These are phyloP conservation scores for Trichoderma breve DNA, from an alignment of 2,329 filamentous ascomycete species.

Conservation along the genomic window DNA sequence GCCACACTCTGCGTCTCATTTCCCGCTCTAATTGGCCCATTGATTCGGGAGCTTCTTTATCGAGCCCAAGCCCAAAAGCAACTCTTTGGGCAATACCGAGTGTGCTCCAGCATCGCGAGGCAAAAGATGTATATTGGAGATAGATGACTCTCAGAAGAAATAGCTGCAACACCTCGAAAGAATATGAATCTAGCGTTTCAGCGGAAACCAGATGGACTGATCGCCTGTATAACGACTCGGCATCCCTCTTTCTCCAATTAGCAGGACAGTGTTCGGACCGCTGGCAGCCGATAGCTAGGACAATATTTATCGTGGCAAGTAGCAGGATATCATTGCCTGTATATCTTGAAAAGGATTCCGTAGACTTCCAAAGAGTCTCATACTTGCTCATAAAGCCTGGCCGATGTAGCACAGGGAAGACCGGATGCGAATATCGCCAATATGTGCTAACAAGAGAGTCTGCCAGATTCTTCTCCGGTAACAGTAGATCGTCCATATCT, in stretches of 20 bases:
- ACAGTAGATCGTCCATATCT: background rate
- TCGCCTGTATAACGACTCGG: constrained; percentile 7
- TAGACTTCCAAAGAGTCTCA: constrained; percentile 1
- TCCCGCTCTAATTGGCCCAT: constrained; percentile 4
- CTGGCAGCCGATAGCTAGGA: constrained; percentile 1
- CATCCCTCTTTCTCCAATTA: constrained; percentile 2
- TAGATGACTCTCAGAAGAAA: constrained; percentile 1
- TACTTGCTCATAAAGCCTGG: constrained; percentile 2
- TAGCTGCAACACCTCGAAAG: background rate
- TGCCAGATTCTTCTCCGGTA: constrained; percentile 4
- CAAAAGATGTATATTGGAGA: constrained; percentile 10
- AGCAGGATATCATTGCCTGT: background rate
- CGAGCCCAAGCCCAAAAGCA: constrained; percentile 3
- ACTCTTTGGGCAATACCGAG: constrained; percentile 10
- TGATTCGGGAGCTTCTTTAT: background rate
- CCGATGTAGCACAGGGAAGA: background rate
- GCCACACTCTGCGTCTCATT: constrained; percentile 14
- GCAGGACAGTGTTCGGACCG: constrained; percentile 8
- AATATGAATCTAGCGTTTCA: constrained; percentile 7
- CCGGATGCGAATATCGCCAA: background rate
- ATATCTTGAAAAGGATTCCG: background rate
- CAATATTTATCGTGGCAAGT: constrained; percentile 2
- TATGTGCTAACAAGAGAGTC: constrained; percentile 3
- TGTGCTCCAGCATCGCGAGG: constrained; percentile 13
- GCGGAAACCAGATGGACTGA: constrained; percentile 7